Conservation (phyloP, 129 eudicot genomes). For the Flaveria bidentis region DNA sequence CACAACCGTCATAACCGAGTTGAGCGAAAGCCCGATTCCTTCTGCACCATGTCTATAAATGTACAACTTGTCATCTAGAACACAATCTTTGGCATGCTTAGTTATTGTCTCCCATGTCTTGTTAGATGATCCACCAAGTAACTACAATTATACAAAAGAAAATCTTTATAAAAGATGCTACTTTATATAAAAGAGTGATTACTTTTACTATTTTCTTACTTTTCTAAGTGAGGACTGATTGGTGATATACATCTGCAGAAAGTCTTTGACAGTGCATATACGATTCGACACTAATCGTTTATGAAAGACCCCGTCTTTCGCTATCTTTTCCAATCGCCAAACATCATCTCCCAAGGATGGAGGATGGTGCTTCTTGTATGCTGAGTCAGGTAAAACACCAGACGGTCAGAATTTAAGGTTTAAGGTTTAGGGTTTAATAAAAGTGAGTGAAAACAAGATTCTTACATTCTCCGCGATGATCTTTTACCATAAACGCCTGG, state of each 20-base stretch:
- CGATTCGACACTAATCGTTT: conserved; percentile 38
- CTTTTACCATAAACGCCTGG: conserved; percentile 65
- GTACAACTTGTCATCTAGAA: conserved; percentile 49
- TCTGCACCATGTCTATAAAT: conserved; percentile 34
- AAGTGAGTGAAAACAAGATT: neutral
- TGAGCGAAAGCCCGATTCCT: conserved; percentile 42
- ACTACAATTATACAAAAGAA: conserved; percentile 35
- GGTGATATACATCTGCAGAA: conserved; percentile 49
- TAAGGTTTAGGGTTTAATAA: neutral
- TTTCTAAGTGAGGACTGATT: conserved; percentile 42
- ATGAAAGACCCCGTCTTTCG: conserved; percentile 74
- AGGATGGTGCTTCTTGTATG: conserved; percentile 73
- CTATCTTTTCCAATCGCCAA: conserved; percentile 83
- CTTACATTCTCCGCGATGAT: conserved; percentile 95
- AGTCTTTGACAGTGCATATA: conserved; percentile 52
- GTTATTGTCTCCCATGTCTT: conserved; percentile 67
- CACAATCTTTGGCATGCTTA: conserved; percentile 60
- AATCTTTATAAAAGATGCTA: neutral
- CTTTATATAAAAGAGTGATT: neutral
- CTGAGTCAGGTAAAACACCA: conserved; percentile 33
- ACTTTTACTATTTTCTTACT: conserved; percentile 38
- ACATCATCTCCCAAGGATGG: conserved; percentile 64
- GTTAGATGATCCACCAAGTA: conserved; percentile 56
- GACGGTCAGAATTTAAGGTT: neutral
- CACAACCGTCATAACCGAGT: conserved; percentile 53